Base-by-base conservation (phyloP, 177 flowering plant genomes). In the Tripterygium wilfordii region DNA sequence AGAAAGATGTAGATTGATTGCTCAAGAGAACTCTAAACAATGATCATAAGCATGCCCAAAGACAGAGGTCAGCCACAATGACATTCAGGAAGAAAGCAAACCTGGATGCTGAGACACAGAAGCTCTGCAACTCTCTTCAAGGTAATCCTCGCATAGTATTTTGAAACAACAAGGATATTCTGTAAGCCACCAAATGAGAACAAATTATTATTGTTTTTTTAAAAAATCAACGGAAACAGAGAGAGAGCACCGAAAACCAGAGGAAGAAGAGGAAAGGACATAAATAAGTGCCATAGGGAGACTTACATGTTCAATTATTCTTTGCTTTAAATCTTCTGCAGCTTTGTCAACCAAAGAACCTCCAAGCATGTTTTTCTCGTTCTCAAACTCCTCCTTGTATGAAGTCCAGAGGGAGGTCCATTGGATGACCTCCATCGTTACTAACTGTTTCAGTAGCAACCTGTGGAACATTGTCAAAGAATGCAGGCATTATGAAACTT, bases 381-480 rank as follows among this genome's bases (percentile, higher is more conserved):
- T 79, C 49, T 84, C 95, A 70, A 89, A 89, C 54, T 92, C 99
- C 49, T 63, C 78, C 52, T 64, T 64, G 43, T 73, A 92, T 58
- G 79, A 57, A 45, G 69, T 66, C 99, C 97, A 86, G 39, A 92
- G 79, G 36, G 74, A 42, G 44, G 87, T 89, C 99, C 99, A 92
- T 61, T 71, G 91, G 57, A 92, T 78, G 42, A 89, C 97, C 76
- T 92, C 99, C 97, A 92, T 92, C 25, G 97, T 92, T n/a, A 87
- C 76, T 36, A 92, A 48, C 50, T 89, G 91, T 58, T 89, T 89
- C 74, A 89, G 55, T 36, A 92, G 76, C 58, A 67, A 59, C 69
- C 98, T 86, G 46, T 10, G 58, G 59, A 25, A 36, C 41, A 36
- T 36, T 8, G 30, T 28, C 49, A 46, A 49, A 39, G 7, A 32